Evolutionary conservation across 2,329 filamentous ascomycete species (phyloP).

Genomic region (Aphanocladium album): DNA sequence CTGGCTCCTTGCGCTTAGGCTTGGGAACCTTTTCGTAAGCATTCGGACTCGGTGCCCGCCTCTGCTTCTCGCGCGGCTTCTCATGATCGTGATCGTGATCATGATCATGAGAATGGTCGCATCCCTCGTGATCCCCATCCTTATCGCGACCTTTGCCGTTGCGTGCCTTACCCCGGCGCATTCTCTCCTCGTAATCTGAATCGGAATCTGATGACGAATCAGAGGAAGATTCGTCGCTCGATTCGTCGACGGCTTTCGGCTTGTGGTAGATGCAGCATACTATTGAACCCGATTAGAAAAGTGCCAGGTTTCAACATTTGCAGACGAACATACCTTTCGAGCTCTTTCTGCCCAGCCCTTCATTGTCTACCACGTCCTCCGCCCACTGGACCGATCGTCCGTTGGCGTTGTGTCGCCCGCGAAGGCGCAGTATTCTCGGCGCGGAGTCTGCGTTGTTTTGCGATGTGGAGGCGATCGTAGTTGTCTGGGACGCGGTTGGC

Average conservation of each 20-base stretch:
- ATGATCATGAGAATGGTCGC: slow-evolving; percentile 30
- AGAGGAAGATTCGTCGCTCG: slow-evolving; percentile 61
- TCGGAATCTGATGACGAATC: slow-evolving; percentile 46
- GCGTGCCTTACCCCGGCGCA: slow-evolving; percentile 27
- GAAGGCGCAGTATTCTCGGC: slow-evolving; percentile 44
- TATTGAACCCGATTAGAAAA: slow-evolving; percentile 29
- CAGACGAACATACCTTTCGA: slow-evolving; percentile 66
- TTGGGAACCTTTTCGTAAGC: slow-evolving; percentile 72
- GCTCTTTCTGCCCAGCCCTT: slow-evolving; percentile 87
- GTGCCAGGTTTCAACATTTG: not conserved
- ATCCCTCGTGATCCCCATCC: slow-evolving; percentile 24
- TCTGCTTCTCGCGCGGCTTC: slow-evolving; percentile 32
- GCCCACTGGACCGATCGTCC: slow-evolving; percentile 80
- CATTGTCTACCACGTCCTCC: slow-evolving; percentile 89
- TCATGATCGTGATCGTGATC: slow-evolving; percentile 24
- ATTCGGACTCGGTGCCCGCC: slow-evolving; percentile 63
- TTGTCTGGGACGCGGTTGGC: slow-evolving; percentile 31
- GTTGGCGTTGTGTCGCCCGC: slow-evolving; percentile 41
- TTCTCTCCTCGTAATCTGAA: slow-evolving; percentile 43
- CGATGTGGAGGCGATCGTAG: slow-evolving; percentile 16
- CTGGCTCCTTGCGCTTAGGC: slow-evolving; percentile 30
- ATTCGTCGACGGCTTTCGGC: slow-evolving; percentile 75
- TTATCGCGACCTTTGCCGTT: slow-evolving; percentile 35
- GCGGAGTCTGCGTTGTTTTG: slow-evolving; percentile 25
- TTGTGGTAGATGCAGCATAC: slow-evolving; percentile 99